A percentile compares a stretch with the other conserved stretches of the same genome.
phyloP scores from a whole-genome alignment of 768 basidiomycete species.

The Amanita molliuscula region DNA sequence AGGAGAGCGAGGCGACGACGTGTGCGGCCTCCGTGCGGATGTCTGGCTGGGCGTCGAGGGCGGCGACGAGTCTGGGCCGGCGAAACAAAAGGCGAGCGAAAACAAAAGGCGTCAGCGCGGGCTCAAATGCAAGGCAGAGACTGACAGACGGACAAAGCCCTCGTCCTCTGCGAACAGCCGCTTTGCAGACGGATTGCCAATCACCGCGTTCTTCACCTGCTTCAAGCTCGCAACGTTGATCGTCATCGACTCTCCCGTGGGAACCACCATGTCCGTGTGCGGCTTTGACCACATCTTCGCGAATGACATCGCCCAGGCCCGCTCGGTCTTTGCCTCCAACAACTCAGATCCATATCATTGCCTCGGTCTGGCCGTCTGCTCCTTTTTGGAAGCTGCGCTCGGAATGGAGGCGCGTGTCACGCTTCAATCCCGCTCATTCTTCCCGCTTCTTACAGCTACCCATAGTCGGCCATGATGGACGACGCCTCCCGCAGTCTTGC shows the following conservation, averaged over 20 bases:
- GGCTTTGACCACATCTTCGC: conserved; percentile 65
- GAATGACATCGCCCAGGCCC: conserved; percentile 51
- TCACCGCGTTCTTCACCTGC: conserved; percentile 63
- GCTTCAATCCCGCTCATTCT: neutral
- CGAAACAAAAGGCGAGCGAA: neutral
- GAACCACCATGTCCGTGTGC: neutral
- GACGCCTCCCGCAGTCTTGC: conserved; percentile 50
- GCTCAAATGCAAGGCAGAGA: too few species aligned
- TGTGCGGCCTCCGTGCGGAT: conserved; percentile 67
- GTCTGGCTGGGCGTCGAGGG: conserved; percentile 39
- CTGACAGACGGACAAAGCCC: conserved; percentile 44
- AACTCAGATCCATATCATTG: conserved; percentile 58
- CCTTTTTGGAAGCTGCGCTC: conserved; percentile 68
- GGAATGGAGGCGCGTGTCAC: conserved; percentile 64
- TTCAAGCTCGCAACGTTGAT: conserved; percentile 37
- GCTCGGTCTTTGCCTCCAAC: conserved; percentile 33
- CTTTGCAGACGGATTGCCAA: conserved; percentile 74
- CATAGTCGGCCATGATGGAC: conserved; percentile 46
- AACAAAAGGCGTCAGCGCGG: too few species aligned
- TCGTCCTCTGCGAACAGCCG: conserved; percentile 44
- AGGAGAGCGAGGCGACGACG: conserved; percentile 62
- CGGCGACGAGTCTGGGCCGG: conserved; percentile 53
- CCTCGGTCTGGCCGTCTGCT: conserved; percentile 61
- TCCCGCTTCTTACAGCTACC: neutral
- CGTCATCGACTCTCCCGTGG: neutral